phyloP scores from a whole-genome alignment of 768 basidiomycete genomes.

The Lactifluus rugatus region DNA sequence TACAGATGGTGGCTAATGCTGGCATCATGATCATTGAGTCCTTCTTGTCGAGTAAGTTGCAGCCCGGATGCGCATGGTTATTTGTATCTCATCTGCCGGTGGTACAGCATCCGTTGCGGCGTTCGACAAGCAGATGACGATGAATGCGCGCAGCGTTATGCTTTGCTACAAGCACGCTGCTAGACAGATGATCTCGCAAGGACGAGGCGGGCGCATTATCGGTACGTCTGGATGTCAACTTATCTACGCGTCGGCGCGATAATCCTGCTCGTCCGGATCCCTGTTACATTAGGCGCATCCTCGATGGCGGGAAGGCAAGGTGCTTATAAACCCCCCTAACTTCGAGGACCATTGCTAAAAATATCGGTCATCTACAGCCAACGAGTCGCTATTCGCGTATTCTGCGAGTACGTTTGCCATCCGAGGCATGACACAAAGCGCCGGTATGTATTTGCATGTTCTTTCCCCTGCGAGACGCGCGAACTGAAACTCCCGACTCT shows the following conservation, averaged over 20 bases:
- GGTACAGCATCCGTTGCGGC: background rate
- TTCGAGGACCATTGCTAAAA: background rate
- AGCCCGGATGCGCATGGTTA: too few species aligned
- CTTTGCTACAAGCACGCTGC: constrained; percentile 22
- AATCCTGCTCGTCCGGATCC: background rate
- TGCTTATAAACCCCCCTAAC: background rate
- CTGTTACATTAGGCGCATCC: constrained; percentile 1
- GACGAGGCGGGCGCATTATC: constrained; percentile 15
- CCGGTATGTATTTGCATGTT: constrained; percentile 7
- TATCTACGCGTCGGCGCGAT: background rate
- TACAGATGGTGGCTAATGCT: constrained; percentile 18
- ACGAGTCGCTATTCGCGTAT: constrained; percentile 1
- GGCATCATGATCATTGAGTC: background rate
- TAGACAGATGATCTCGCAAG: constrained; percentile 20
- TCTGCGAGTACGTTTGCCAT: constrained; percentile 21
- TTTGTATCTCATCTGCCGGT: background rate
- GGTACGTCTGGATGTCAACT: background rate
- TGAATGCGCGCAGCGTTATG: constrained; percentile 17
- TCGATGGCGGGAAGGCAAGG: constrained; percentile 14
- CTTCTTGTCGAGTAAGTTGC: constrained; percentile 1
- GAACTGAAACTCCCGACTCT: background rate
- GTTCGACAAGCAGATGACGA: constrained; percentile 7
- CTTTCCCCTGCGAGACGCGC: too few species aligned
- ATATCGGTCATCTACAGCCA: background rate
- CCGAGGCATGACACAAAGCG: constrained; percentile 19